Percentiles rank a stretch among this genome's conserved stretches.
phyloP scores from a whole-genome alignment of 768 basidiomycete genomes.

The Collybiopsis confluens region DNA sequence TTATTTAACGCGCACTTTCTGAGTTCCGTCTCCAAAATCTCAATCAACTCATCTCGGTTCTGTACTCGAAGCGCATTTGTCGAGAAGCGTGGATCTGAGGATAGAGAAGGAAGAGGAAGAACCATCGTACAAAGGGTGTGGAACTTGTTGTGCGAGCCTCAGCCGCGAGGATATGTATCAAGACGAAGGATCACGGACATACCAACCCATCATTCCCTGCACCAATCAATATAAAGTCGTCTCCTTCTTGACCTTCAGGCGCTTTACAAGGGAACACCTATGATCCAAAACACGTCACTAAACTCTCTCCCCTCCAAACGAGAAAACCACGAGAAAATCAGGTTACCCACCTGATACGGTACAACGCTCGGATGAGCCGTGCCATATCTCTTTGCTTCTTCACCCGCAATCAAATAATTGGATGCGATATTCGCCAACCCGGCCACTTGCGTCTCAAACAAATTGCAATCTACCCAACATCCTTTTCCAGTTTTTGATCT shows the following conservation, averaged over 20 bases:
- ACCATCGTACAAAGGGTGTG: constrained; percentile 59
- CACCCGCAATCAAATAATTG: constrained; percentile 84
- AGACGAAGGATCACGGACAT: neutral
- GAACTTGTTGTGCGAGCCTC: too few species aligned
- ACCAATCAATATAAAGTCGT: constrained; percentile 91
- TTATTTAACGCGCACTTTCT: neutral
- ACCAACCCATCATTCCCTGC: constrained; percentile 89
- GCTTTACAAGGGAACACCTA: constrained; percentile 70
- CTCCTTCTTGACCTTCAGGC: constrained; percentile 16
- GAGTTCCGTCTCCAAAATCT: constrained; percentile 52
- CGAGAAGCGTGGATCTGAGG: constrained; percentile 56
- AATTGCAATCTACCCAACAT: constrained; percentile 86
- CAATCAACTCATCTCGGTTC: constrained; percentile 66
- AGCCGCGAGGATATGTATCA: too few species aligned
- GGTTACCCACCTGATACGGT: constrained; percentile 80
- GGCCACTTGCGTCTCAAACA: constrained; percentile 92
- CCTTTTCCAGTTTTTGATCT: constrained; percentile 82
- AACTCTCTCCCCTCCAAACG: too few species aligned
- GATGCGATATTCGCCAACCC: constrained; percentile 90
- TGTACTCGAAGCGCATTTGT: constrained; percentile 75
- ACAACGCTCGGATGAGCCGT: constrained; percentile 93
- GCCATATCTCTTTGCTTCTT: constrained; percentile 83
- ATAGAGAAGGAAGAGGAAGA: constrained; percentile 57
- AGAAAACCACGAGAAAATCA: too few species aligned
- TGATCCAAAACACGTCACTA: neutral